Evolutionary conservation across 208 protist genomes (phyloP).

Genomic region (Leishmania martiniquensis): DNA sequence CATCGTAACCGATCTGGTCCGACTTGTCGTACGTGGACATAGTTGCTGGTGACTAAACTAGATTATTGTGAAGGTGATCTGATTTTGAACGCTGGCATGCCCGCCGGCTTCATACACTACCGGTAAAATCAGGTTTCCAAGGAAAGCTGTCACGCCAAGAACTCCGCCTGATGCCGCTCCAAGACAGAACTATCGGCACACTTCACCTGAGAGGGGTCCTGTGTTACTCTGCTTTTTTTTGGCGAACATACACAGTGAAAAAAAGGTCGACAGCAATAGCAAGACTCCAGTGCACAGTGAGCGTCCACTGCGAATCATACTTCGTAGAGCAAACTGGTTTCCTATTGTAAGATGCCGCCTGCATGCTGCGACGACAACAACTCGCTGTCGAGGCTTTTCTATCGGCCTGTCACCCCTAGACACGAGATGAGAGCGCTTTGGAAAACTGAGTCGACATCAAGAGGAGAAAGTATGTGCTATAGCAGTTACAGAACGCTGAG

Average conservation of each 20-base stretch:
- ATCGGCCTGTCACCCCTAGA: not conserved
- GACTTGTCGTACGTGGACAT: conserved; percentile 91
- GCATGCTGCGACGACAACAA: not conserved
- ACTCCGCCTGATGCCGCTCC: not conserved
- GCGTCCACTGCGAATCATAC: not conserved
- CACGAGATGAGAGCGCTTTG: not conserved
- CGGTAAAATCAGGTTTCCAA: not conserved
- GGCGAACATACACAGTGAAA: not conserved
- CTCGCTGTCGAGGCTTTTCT: not conserved
- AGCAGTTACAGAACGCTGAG: not conserved
- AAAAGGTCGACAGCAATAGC: not conserved
- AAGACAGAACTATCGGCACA: not conserved
- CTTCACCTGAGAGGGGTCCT: not conserved
- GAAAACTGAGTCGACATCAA: not conserved
- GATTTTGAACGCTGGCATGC: not conserved
- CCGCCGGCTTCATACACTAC: not conserved
- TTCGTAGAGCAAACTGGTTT: not conserved
- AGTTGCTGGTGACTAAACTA: not conserved
- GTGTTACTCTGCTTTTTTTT: not conserved
- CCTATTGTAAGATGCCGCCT: not conserved
- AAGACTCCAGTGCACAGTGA: not conserved
- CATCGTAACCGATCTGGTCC: conserved; percentile 82
- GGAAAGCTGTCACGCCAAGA: not conserved
- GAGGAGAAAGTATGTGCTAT: not conserved
- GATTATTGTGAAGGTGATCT: not conserved